Conservation (phyloP, 352 stramenopile genomes). For the Globisporangium nagaii region DNA sequence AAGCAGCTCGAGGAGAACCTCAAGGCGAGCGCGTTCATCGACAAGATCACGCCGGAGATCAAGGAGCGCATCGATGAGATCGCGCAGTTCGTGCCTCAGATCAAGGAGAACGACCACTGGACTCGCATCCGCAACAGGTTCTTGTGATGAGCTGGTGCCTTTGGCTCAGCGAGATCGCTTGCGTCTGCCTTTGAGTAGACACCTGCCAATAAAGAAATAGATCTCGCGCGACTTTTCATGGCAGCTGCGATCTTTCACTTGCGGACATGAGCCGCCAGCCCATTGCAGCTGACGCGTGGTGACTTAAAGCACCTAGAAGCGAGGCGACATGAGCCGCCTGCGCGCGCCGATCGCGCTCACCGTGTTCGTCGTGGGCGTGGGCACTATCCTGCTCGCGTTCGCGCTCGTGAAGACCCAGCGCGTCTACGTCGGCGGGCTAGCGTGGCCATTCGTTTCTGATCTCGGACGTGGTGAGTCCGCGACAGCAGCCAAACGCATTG, state of each 20-base stretch:
- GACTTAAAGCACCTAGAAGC: neutral
- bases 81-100: neutral
- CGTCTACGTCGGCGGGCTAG: constrained; percentile 44
- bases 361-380: constrained; percentile 7
- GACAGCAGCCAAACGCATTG: neutral
- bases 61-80: constrained; percentile 1
- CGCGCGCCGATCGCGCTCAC: constrained; percentile 2
- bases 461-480: constrained; percentile 33
- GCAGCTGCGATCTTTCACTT: neutral
- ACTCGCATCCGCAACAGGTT: neutral
- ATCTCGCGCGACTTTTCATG: neutral
- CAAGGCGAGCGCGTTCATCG: constrained; percentile 26
- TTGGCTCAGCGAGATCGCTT: too few relatives aligned
- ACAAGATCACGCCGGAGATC: constrained; percentile 38
- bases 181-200: too few relatives aligned
- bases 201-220: neutral
- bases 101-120: neutral
- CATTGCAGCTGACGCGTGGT: neutral
- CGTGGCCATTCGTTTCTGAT: constrained; percentile 57
- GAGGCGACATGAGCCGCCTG: constrained; percentile 2
- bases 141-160: neutral
- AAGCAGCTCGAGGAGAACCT: constrained; percentile 54
- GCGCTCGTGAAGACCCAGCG: constrained; percentile 21
- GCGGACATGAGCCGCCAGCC: too few relatives aligned
- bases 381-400: constrained; percentile 28